Evolutionary conservation across 1,284 basidiomycete genomes (phyloP).

Genomic region (Naganishia sp.): DNA sequence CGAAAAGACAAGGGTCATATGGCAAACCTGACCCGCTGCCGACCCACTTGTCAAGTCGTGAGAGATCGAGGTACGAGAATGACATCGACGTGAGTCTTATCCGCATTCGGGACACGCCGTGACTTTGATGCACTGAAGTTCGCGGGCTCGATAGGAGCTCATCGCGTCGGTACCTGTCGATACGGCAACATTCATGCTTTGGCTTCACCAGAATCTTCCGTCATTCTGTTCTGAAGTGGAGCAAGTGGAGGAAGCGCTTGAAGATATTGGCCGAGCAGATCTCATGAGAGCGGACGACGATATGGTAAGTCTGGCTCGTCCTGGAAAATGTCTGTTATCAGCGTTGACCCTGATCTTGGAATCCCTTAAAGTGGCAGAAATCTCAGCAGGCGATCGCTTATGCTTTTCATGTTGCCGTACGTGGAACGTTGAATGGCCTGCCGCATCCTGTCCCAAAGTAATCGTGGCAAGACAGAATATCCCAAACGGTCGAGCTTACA

Average conservation of each 20-base stretch:
- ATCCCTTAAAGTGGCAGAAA: conserved; percentile 62
- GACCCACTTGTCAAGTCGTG: conserved; percentile 61
- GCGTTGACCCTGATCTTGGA: background rate
- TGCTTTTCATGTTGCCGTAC: conserved; percentile 74
- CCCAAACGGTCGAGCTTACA: background rate
- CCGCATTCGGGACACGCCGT: background rate
- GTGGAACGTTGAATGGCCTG: conserved; percentile 76
- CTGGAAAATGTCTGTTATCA: background rate
- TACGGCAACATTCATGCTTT: conserved; percentile 80
- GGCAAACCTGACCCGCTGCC: conserved; percentile 62
- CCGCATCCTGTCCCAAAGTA: conserved; percentile 78
- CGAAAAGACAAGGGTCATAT: conserved; percentile 62
- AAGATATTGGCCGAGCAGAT: conserved; percentile 80
- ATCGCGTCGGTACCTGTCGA: conserved; percentile 89
- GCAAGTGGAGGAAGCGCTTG: conserved; percentile 68
- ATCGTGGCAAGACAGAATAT: conserved; percentile 5
- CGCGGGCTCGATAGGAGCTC: conserved; percentile 58
- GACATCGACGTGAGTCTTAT: conserved; percentile 68
- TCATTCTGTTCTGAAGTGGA: conserved; percentile 79
- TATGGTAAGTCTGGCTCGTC: conserved; percentile 59
- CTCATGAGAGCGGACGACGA: conserved; percentile 67
- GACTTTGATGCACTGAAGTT: background rate
- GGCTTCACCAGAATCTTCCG: conserved; percentile 89
- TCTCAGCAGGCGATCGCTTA: conserved; percentile 70
- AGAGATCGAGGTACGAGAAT: conserved; percentile 72